Evolutionary conservation across 352 stramenopile species (phyloP), one percentile per base, ranked within the genome.

Genomic region (Halophytophthora polymorphica): DNA sequence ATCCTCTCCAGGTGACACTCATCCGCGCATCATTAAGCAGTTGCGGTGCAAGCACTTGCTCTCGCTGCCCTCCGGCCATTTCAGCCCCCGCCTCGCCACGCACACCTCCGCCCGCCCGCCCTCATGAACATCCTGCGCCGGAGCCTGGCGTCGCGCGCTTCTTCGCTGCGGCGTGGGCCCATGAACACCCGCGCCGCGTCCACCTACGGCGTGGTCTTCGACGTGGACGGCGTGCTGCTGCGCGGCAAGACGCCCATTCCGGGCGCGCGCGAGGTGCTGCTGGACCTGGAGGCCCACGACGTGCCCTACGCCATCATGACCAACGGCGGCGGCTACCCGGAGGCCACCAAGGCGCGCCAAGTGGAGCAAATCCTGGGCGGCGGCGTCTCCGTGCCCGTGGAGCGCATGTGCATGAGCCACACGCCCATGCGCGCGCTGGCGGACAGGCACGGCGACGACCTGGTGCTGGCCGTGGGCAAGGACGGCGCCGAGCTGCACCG

Each of bases 271-370:
- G 66, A 87, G 15, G 81, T 92, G 44, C 61, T 93, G n/a, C 50
- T 84, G 35, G 76, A 88, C 29, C 66, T 93, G 34, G 42, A 79
- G 34, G 61, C 68, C 33, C 67, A 71, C 35, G 53, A 80, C 35
- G 82, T 82, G 41, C 83, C 83, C 55, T 90, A 81, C 45, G 78
- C 80, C 36, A 90, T 93, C 61, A 91, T 93, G 83, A 93, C 83
- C 41, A 93, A 93, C 45, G 83, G 81, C 43, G 83, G 83, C 34
- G 83, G 83, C n/a, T 89, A 89, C 63, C 60, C 65, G 2, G 83
- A 93, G 53, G 58, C 67, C n/a, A 88, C 76, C 49, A 93, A 92
- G 56, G 80, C 83, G 33, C 50, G 53, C 25, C 77, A 90, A 58
- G 71, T 93, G 23, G 82, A 81, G 29, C 36, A 78, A 45, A 88